These are phyloP conservation scores for Sporobolomyces phaffii DNA, from an alignment of 768 basidiomycete species.

Conservation along the genomic window DNA sequence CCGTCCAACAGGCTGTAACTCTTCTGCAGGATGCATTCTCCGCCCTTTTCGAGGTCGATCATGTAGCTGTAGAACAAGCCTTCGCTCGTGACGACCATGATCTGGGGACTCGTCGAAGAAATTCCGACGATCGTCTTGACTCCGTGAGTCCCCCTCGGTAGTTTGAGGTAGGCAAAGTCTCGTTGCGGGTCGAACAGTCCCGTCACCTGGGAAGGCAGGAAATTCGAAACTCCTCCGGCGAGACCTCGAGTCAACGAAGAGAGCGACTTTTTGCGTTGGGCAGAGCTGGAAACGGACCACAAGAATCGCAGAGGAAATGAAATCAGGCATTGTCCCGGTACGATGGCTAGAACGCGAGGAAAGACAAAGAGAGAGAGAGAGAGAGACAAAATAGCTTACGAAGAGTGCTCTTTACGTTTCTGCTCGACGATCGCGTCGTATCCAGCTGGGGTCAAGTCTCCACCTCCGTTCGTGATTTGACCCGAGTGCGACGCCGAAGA, in stretches of 20 bases:
- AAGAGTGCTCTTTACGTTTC: constrained; percentile 55
- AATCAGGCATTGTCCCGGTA: too few species aligned
- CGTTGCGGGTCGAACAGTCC: constrained; percentile 96
- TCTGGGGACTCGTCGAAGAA: constrained; percentile 88
- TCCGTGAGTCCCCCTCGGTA: constrained; percentile 71
- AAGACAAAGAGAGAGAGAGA: not conserved
- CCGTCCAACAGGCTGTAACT: constrained; percentile 56
- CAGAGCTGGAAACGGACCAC: too few species aligned
- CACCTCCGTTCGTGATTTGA: constrained; percentile 44
- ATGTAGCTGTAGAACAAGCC: constrained; percentile 93
- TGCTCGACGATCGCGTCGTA: constrained; percentile 78
- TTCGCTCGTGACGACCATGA: constrained; percentile 93
- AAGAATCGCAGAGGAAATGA: too few species aligned
- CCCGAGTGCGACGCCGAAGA: constrained; percentile 45
- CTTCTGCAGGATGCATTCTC: constrained; percentile 90
- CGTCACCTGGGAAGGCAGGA: constrained; percentile 78
- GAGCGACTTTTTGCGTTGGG: constrained; percentile 62
- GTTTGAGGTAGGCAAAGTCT: constrained; percentile 83
- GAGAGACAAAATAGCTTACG: not conserved
- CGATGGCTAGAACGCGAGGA: not conserved
- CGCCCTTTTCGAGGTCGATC: constrained; percentile 92
- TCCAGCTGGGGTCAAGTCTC: constrained; percentile 49
- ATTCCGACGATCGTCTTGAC: constrained; percentile 81
- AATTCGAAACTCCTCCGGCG: constrained; percentile 72
- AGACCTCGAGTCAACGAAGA: constrained; percentile 64